Evolutionary conservation across 306 rosid genomes (phyloP).

Genomic region (Canavalia gladiata): DNA sequence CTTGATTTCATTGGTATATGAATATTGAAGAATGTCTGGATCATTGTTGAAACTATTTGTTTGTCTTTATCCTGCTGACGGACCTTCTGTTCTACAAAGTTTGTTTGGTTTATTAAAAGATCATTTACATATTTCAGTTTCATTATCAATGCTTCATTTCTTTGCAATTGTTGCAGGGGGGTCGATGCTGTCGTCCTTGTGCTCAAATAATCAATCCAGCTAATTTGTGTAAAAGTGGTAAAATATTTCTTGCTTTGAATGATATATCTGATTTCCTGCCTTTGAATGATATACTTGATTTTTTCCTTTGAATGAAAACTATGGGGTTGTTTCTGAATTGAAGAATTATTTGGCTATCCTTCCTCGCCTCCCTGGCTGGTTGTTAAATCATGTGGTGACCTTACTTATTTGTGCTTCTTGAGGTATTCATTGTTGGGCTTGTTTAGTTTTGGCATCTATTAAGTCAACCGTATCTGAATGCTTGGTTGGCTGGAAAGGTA

Average conservation of each 20-base stretch:
- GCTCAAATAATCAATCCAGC: constrained; percentile 62
- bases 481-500: constrained; percentile 12
- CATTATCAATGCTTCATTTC: constrained; percentile 31
- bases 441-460: background rate
- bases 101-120: constrained; percentile 12
- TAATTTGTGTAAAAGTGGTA: constrained; percentile 56
- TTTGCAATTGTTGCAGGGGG: constrained; percentile 61
- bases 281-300: background rate
- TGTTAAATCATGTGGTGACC: background rate
- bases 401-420: background rate
- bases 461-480: background rate
- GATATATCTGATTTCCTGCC: constrained; percentile 18
- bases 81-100: background rate
- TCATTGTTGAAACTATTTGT: background rate
- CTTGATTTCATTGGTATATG: background rate
- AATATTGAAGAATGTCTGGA: background rate
- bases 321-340: constrained; percentile 13
- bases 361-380: background rate
- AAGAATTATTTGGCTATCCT: background rate
- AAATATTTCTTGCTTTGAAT: constrained; percentile 21
- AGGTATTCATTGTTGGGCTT: background rate
- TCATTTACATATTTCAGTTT: constrained; percentile 19
- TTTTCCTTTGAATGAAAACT: background rate
- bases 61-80: background rate
- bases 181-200: constrained; percentile 52